These are phyloP conservation scores for Fusarium sp. DNA, from an alignment of 2,329 filamentous ascomycete species.

Conservation along the genomic window DNA sequence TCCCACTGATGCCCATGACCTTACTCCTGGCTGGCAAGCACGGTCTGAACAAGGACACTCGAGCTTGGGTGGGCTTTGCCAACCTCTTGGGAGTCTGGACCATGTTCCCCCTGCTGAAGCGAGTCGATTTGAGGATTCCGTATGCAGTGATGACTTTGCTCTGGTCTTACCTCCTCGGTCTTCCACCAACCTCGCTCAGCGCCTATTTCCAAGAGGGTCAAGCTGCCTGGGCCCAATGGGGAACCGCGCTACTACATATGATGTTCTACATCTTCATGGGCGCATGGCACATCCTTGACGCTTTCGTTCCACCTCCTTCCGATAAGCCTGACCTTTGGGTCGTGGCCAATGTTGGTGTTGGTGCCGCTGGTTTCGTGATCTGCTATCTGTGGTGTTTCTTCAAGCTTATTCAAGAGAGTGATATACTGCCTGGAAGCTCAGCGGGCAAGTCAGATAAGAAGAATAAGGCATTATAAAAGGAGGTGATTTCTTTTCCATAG, in stretches of 20 bases:
- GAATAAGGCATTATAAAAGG: constrained; percentile 43
- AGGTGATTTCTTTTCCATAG: neutral
- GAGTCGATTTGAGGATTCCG: constrained; percentile 86
- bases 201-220: constrained; percentile 72
- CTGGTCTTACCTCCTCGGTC: constrained; percentile 91
- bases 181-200: constrained; percentile 81
- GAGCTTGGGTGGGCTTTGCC: constrained; percentile 96
- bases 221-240: constrained; percentile 57
- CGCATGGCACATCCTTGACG: constrained; percentile 83
- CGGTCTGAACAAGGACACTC: constrained; percentile 79
- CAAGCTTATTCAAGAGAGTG: constrained; percentile 73
- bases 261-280: constrained; percentile 83
- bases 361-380: constrained; percentile 84
- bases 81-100: constrained; percentile 93
- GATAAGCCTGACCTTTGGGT: constrained; percentile 95
- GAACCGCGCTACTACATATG: constrained; percentile 77
- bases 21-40: constrained; percentile 83
- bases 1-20: constrained; percentile 95
- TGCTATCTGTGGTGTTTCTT: constrained; percentile 94
- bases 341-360: constrained; percentile 88
- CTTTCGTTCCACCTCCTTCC: constrained; percentile 74
- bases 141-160: constrained; percentile 87
- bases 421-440: constrained; percentile 56
- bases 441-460: constrained; percentile 54
- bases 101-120: constrained; percentile 88